Evolutionary conservation across 805 yeast genomes (phyloP).

Genomic region (Kuraishia piskuri): DNA sequence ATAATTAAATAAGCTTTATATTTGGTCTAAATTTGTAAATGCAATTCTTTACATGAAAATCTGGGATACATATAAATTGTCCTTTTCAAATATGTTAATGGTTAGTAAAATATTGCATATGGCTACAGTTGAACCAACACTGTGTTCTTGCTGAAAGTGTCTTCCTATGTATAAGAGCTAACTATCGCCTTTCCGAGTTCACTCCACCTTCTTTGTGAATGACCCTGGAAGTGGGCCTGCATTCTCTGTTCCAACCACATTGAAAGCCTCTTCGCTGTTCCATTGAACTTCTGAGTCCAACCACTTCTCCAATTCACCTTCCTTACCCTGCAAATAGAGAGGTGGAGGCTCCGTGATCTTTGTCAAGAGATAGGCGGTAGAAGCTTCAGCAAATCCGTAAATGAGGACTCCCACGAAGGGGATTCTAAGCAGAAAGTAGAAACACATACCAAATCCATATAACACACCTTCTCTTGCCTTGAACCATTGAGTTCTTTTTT

Average conservation of each 20-base stretch:
- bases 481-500: constrained; percentile 40
- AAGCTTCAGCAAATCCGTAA: constrained; percentile 45
- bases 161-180: too few relatives aligned
- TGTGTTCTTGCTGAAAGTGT: too few relatives aligned
- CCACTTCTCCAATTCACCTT: background rate
- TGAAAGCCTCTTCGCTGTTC: background rate
- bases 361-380: constrained; percentile 44
- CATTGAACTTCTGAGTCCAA: background rate
- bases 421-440: constrained; percentile 30
- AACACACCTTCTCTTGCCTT: constrained; percentile 45
- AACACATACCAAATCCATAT: constrained; percentile 45
- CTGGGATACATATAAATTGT: too few relatives aligned
- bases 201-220: background rate
- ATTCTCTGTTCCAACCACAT: background rate
- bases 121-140: too few relatives aligned
- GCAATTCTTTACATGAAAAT: too few relatives aligned
- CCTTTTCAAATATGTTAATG: too few relatives aligned
- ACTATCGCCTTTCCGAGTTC: too few relatives aligned
- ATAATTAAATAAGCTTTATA: too few relatives aligned
- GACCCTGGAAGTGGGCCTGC: background rate
- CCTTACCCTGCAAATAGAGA: background rate
- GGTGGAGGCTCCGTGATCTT: constrained; percentile 43
- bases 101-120: too few relatives aligned
- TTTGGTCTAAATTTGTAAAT: too few relatives aligned
- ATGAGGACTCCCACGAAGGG: constrained; percentile 39